phyloP scores from a whole-genome alignment of 192 early-diverging fungal genomes.

The Lobulomyces angularis region DNA sequence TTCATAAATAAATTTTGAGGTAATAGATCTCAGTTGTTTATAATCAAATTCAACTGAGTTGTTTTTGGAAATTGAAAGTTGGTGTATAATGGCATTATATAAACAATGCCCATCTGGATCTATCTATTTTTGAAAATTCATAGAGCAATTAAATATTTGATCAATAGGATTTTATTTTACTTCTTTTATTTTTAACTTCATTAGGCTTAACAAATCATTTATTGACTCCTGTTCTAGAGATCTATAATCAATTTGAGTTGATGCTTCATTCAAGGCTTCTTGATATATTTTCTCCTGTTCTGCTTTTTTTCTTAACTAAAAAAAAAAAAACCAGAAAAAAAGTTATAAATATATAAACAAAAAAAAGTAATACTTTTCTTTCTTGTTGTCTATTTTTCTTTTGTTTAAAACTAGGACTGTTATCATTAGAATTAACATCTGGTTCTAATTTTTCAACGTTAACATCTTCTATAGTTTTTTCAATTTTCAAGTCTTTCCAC shows the following conservation, averaged over 20 bases:
- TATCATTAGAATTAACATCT: conserved; percentile 11
- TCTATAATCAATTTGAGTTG: conserved; percentile 58
- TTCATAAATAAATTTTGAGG: conserved; percentile 67
- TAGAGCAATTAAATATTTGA: background rate
- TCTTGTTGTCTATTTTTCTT: conserved; percentile 18
- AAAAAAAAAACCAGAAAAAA: background rate
- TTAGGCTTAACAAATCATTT: conserved; percentile 32
- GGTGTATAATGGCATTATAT: conserved; percentile 82
- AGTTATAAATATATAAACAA: conserved; percentile 13
- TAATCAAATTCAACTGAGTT: conserved; percentile 23
- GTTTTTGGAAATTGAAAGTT: conserved; percentile 42
- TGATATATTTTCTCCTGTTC: conserved; percentile 57
- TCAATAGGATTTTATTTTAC: conserved; percentile 11
- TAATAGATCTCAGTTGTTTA: conserved; percentile 51
- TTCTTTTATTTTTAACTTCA: conserved; percentile 52
- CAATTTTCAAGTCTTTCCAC: conserved; percentile 14
- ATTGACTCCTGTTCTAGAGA: conserved; percentile 62
- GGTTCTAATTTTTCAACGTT: conserved; percentile 4
- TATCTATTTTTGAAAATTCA: conserved; percentile 31
- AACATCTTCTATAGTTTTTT: conserved; percentile 8
- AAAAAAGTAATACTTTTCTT: conserved; percentile 40
- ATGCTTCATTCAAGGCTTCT: conserved; percentile 65
- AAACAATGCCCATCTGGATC: conserved; percentile 87
- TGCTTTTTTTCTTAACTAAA: conserved; percentile 54
- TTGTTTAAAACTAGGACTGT: conserved; percentile 5